A percentile compares a stretch with the other conserved stretches of the same genome.
Conservation (phyloP, 352 stramenopile genomes). For the Pythium plurisporium region DNA sequence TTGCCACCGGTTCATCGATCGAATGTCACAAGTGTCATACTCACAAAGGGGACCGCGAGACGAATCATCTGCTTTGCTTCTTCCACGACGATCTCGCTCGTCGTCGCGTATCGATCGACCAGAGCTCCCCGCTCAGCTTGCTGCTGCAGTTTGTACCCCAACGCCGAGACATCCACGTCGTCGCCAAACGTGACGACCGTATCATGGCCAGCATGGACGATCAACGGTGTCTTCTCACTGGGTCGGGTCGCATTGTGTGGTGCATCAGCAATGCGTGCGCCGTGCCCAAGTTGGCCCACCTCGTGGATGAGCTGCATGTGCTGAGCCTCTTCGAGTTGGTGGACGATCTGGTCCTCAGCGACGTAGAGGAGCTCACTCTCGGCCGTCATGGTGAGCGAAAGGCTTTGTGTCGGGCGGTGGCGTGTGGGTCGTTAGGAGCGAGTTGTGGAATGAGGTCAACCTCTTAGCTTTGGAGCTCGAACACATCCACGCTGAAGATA, state of each 20-base stretch:
- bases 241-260: too few relatives aligned
- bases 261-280: background rate
- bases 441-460: background rate
- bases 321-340: background rate
- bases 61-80: constrained; percentile 5
- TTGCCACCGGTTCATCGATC: too few relatives aligned
- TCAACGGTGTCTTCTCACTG: constrained; percentile 4
- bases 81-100: background rate
- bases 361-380: background rate
- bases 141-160: background rate
- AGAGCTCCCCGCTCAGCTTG: background rate
- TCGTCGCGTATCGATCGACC: background rate
- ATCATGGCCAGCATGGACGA: constrained; percentile 7
- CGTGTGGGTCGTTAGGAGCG: background rate
- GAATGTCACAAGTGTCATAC: background rate
- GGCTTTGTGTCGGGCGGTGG: background rate
- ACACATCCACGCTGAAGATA: too few relatives aligned
- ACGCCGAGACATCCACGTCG: background rate
- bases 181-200: too few relatives aligned
- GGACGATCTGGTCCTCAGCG: constrained; percentile 1
- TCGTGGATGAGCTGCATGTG: background rate
- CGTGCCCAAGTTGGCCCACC: background rate
- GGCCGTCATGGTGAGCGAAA: background rate
- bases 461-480: too few relatives aligned
- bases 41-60: constrained; percentile 14